A percentile compares a stretch with the other conserved stretches of the same genome.
phyloP scores from a whole-genome alignment of 257 asterid species.

The Echites panduratus region DNA sequence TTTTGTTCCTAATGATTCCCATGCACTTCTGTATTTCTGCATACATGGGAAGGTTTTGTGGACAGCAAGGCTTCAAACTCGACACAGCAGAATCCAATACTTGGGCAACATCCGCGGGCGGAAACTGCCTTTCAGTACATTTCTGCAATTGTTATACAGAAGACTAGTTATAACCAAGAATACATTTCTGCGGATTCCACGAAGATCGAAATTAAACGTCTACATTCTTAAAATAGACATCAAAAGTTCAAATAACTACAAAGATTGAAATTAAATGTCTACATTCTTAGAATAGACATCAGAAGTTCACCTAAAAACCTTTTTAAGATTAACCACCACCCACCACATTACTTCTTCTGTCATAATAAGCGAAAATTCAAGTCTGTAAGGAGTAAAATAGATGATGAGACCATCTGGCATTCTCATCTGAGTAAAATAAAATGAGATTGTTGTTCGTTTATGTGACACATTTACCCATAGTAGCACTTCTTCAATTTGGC shows the following conservation, averaged over 20 bases:
- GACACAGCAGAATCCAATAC: conserved; percentile 85
- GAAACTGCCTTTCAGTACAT: conserved; percentile 90
- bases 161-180: background rate
- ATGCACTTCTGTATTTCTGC: conserved; percentile 88
- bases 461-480: background rate
- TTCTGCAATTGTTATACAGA: conserved; percentile 46
- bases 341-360: too few species aligned
- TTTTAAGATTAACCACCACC: too few species aligned
- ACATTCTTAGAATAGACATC: too few species aligned
- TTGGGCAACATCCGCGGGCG: conserved; percentile 85
- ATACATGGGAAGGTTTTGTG: conserved; percentile 69
- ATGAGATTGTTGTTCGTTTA: background rate
- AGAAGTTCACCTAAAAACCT: too few species aligned
- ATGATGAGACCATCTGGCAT: background rate
- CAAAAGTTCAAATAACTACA: too few species aligned
- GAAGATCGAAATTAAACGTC: too few species aligned
- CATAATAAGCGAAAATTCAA: too few species aligned
- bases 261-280: too few species aligned
- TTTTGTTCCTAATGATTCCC: conserved; percentile 93
- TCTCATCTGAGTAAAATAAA: background rate
- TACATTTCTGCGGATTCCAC: background rate
- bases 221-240: too few species aligned
- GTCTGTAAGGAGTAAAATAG: background rate
- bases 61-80: conserved; percentile 71
- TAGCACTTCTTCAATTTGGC: too few species aligned